phyloP scores from a whole-genome alignment of 208 protist species.

The Trypanosoma congolense region DNA sequence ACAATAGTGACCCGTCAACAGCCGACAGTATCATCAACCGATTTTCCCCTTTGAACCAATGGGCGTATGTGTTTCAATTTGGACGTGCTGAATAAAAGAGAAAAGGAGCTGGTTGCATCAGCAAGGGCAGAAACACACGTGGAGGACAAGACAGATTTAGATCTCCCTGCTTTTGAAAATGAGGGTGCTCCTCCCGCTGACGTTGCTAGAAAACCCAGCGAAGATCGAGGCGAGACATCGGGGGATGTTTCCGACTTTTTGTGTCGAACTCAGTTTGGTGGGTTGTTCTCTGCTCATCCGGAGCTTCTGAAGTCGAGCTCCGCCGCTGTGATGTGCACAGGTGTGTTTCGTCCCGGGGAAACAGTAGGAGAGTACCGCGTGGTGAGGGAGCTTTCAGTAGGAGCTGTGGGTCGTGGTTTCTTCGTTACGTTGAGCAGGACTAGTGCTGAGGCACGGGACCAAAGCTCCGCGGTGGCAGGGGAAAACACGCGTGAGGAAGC shows the following conservation, averaged over 20 bases:
- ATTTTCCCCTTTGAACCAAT: too few species aligned
- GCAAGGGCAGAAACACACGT: too few species aligned
- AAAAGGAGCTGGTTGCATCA: too few species aligned
- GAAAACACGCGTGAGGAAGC: not conserved
- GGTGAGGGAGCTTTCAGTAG: slow-evolving; percentile 36
- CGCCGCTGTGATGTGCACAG: slow-evolving; percentile 59
- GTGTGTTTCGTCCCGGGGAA: slow-evolving; percentile 53
- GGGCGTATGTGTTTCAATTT: too few species aligned
- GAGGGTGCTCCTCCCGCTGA: too few species aligned
- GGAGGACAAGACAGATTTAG: too few species aligned
- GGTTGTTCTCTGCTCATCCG: slow-evolving; percentile 60
- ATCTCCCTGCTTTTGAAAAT: too few species aligned
- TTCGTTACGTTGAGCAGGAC: not conserved
- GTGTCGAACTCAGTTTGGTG: slow-evolving; percentile 38
- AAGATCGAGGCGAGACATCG: slow-evolving; percentile 25
- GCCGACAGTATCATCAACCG: too few species aligned
- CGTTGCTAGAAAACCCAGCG: not conserved
- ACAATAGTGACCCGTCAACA: too few species aligned
- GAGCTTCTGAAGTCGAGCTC: slow-evolving; percentile 77
- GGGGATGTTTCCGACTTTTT: slow-evolving; percentile 40
- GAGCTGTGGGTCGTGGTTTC: slow-evolving; percentile 69
- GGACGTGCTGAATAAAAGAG: too few species aligned
- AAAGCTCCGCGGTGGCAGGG: not conserved
- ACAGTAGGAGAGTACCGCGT: slow-evolving; percentile 50
- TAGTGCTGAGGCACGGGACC: not conserved